These are phyloP conservation scores for Talaromyces wortmannii DNA, from an alignment of 495 filamentous ascomycete species.

Conservation along the genomic window DNA sequence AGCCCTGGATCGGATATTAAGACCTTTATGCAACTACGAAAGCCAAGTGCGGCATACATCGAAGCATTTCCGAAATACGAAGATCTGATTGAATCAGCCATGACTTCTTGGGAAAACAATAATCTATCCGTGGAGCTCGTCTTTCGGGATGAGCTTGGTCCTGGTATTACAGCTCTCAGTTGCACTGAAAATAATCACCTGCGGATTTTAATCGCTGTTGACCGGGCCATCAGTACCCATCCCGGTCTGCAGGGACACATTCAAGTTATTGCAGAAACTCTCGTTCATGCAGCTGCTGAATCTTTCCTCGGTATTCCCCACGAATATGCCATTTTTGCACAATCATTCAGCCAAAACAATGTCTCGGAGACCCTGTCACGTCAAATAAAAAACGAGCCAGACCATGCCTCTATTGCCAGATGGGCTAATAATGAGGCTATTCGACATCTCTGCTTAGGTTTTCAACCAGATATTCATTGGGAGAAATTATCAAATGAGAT, in stretches of 20 bases:
- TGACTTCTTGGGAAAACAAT: conserved; percentile 33
- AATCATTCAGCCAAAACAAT: conserved; percentile 36
- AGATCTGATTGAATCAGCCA: conserved; percentile 28
- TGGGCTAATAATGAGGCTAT: conserved; percentile 40
- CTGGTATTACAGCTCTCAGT: conserved; percentile 41
- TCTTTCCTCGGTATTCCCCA: conserved; percentile 41
- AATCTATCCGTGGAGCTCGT: conserved; percentile 41
- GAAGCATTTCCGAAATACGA: conserved; percentile 40
- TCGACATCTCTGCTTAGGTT: conserved; percentile 33
- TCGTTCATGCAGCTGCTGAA: conserved; percentile 48
- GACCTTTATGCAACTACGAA: conserved; percentile 27
- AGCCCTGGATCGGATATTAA: conserved; percentile 47
- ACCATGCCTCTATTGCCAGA: conserved; percentile 21
- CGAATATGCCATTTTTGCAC: conserved; percentile 40
- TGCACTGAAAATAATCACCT: conserved; percentile 27
- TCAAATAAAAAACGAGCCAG: conserved; percentile 27
- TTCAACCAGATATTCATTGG: conserved; percentile 35
- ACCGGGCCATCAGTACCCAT: conserved; percentile 24
- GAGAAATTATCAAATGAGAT: conserved; percentile 29
- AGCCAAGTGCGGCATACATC: conserved; percentile 22
- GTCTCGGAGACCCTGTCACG: conserved; percentile 29
- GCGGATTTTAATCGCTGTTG: conserved; percentile 34
- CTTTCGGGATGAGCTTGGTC: conserved; percentile 27
- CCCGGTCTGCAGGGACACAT: conserved; percentile 40
- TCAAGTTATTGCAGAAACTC: conserved; percentile 44